Evolutionary conservation across 2,329 filamentous ascomycete species (phyloP).

Genomic region (Cadophora luteo-olivacea): DNA sequence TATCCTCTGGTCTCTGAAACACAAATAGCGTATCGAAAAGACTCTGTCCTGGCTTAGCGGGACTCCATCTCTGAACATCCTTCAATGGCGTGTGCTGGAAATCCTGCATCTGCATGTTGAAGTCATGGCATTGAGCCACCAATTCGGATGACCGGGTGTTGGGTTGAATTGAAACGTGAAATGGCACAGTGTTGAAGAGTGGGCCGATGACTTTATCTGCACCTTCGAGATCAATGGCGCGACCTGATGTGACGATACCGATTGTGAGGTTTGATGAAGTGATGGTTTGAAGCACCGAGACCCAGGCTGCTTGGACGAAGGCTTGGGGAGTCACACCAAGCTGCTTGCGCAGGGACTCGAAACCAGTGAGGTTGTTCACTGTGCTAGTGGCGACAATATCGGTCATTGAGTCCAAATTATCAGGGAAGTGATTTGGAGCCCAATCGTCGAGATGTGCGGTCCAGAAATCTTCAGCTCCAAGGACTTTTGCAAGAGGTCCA

Average conservation of each 20-base stretch:
- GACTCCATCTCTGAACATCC: conserved; percentile 81
- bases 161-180: conserved; percentile 55
- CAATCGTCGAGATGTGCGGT: conserved; percentile 38
- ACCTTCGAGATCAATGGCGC: conserved; percentile 70
- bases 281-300: conserved; percentile 63
- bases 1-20: conserved; percentile 65
- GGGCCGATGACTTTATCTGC: conserved; percentile 77
- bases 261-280: conserved; percentile 54
- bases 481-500: conserved; percentile 65
- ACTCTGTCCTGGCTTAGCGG: conserved; percentile 54
- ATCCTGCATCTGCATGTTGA: conserved; percentile 69
- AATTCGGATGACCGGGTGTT: conserved; percentile 64
- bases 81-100: conserved; percentile 83
- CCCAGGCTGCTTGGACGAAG: conserved; percentile 78
- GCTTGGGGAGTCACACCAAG: conserved; percentile 81
- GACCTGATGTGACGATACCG: conserved; percentile 81
- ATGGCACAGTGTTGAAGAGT: conserved; percentile 89
- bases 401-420: background rate
- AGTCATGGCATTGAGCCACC: conserved; percentile 70
- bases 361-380: conserved; percentile 47
- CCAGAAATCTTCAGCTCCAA: conserved; percentile 73
- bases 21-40: conserved; percentile 85
- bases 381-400: conserved; percentile 40
- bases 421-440: conserved; percentile 29
- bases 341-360: conserved; percentile 61